Base-by-base conservation (phyloP, 1,139 yeast species). In the Magnusiomyces paraingens region DNA sequence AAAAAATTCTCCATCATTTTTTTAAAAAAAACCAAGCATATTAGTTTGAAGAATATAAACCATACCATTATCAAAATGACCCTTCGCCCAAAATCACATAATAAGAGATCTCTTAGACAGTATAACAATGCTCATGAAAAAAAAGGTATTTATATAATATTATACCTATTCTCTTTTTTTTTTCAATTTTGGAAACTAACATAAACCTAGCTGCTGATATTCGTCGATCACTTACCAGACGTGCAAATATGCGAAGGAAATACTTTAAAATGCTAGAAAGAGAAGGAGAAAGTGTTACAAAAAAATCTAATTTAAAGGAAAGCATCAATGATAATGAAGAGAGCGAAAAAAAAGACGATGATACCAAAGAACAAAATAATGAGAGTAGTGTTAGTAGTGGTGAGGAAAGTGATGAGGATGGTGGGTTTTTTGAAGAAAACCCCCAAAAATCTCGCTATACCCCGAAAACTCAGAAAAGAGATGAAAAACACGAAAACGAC, bases 211-310 rank as follows among this genome's bases (percentile, higher is more conserved):
- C 62, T 18, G 75, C 70, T 15, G 94, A 87, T 59, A 90, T 90
- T 62, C 83, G 85, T 64, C 80, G 79, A 65, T 84, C 94, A 12
- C 78, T 91, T 61, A 79, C 81, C 1, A 95, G 89, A 65, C 78
- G 90, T 59, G 89, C 96, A n/a, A 77, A 94, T 61, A 78, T 90
- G 60, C 81, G 90, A 73, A 86, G 84, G 67, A 83, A 82, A 56
- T 91, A 91, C 66, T 84, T 88, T 73, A 89, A 90, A 66, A 73
- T 89, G 58, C 70, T 89, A 51, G 88, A 88, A 60, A 79, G 81
- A 57, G 94, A 89, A 62, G 91, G 89, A 49, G 52, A 58, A 18
- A 62, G 59, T 2, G 61, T 59, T 40, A 55, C 52, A 2, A 52
- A 49, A 18, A 42, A 47, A 44, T 60, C 57, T 18, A 53, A 26